Base-by-base conservation (phyloP, 139 green algal species). In the Edaphochlamys debaryana region DNA sequence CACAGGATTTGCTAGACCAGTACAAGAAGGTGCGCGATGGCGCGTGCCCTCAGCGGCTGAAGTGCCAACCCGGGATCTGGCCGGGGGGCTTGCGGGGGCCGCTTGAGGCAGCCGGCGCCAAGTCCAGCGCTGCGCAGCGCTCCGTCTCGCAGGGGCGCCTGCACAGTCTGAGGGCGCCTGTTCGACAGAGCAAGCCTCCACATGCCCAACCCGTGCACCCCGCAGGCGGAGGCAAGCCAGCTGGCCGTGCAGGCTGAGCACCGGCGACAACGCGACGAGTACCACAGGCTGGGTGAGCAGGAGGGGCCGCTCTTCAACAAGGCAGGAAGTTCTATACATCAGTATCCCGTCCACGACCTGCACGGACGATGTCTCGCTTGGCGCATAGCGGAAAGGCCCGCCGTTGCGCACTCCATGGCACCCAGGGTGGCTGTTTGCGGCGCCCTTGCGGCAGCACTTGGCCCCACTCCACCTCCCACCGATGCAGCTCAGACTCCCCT, bases 271-370 rank as follows among this genome's bases (percentile, higher is more conserved):
- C 9, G 34, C 0, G 73, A 80, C 8, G 73, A 80, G 54, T 80
- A 80, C 73, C 56, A 56, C 4, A 40, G 73, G 37, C 73, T 69
- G 40, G 38, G 73, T 80, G n/a, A 20, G 62, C n/a, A n/a, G n/a
- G n/a, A n/a, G n/a, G n/a, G n/a, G n/a, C n/a, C n/a, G n/a, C n/a
- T n/a, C n/a, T n/a, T n/a, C n/a, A n/a, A n/a, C n/a, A n/a, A n/a
- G n/a, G n/a, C n/a, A n/a, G n/a, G n/a, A n/a, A n/a, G n/a, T n/a
- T n/a, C n/a, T n/a, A n/a, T n/a, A n/a, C n/a, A n/a, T n/a, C n/a
- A n/a, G n/a, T n/a, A n/a, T n/a, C n/a, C n/a, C n/a, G n/a, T n/a
- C n/a, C n/a, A n/a, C n/a, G n/a, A n/a, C n/a, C n/a, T n/a, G n/a
- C n/a, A n/a, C n/a, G n/a, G n/a, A n/a, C n/a, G n/a, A n/a, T n/a